Evolutionary conservation across 169 alveolate species (phyloP).

Genomic region (Eimeria acervulina): DNA sequence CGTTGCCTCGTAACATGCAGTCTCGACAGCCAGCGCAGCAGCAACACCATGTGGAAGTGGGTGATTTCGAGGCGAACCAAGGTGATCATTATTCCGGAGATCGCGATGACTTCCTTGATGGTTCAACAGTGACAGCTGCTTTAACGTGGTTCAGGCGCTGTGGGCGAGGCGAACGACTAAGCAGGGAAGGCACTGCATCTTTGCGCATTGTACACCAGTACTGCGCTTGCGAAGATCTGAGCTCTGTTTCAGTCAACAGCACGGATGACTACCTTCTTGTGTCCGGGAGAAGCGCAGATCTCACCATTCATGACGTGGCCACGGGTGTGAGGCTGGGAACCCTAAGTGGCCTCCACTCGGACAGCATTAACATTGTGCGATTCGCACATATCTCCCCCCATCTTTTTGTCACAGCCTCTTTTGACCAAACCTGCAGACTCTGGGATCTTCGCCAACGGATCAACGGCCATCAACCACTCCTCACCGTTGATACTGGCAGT

Average conservation of each 20-base stretch:
- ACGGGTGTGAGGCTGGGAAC: slow-evolving; percentile 83
- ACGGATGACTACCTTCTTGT: slow-evolving; percentile 86
- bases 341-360: slow-evolving; percentile 82
- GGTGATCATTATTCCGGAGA: background rate
- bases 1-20: background rate
- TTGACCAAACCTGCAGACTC: slow-evolving; percentile 86
- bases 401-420: slow-evolving; percentile 86
- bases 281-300: slow-evolving; percentile 85
- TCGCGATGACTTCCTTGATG: slow-evolving; percentile 20
- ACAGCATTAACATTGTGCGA: slow-evolving; percentile 85
- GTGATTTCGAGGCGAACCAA: background rate
- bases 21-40: background rate
- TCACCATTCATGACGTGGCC: slow-evolving; percentile 82
- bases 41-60: slow-evolving; percentile 21
- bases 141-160: slow-evolving; percentile 52
- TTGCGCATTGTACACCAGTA: slow-evolving; percentile 76
- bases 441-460: slow-evolving; percentile 87
- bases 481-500: slow-evolving; percentile 83
- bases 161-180: slow-evolving; percentile 53
- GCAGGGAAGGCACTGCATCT: slow-evolving; percentile 69
- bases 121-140: slow-evolving; percentile 49
- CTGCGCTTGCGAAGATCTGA: slow-evolving; percentile 79
- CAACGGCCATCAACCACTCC: slow-evolving; percentile 75
- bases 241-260: slow-evolving; percentile 85
- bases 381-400: slow-evolving; percentile 85